phyloP scores from a whole-genome alignment of 2,329 filamentous ascomycete genomes.

The Cordyceps cicadae region DNA sequence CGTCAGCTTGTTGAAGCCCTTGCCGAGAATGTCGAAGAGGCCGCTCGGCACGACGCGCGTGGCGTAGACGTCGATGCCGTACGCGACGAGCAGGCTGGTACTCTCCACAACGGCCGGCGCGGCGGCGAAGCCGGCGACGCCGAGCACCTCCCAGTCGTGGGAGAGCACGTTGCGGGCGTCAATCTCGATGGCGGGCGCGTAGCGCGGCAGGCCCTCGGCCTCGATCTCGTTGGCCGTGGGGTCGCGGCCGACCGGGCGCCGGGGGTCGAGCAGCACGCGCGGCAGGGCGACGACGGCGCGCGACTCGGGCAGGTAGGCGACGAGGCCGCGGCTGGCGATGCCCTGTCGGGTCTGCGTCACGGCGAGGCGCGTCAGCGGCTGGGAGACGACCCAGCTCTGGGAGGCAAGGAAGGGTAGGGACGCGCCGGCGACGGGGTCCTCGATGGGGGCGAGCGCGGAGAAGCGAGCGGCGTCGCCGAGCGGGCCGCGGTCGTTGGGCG shows the following conservation, averaged over 20 bases:
- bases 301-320: constrained; percentile 66
- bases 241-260: constrained; percentile 77
- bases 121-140: constrained; percentile 64
- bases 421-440: constrained; percentile 43
- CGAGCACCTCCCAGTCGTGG: constrained; percentile 74
- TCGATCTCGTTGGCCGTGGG: constrained; percentile 70
- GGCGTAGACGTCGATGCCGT: constrained; percentile 80
- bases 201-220: constrained; percentile 68
- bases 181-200: constrained; percentile 70
- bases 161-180: constrained; percentile 74
- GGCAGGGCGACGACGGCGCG: constrained; percentile 74
- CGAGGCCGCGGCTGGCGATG: constrained; percentile 73
- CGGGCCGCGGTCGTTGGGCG: constrained; percentile 76
- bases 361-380: constrained; percentile 68
- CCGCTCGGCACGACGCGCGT: constrained; percentile 80
- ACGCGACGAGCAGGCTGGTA: constrained; percentile 82
- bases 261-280: constrained; percentile 70
- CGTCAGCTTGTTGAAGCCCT: constrained; percentile 85
- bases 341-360: constrained; percentile 89
- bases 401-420: constrained; percentile 67
- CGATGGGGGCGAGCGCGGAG: constrained; percentile 64
- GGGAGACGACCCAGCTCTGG: constrained; percentile 72
- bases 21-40: constrained; percentile 85
- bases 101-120: constrained; percentile 79
- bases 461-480: constrained; percentile 63